Conservation (phyloP, 176 grass and related monocot species). For the Tillandsia fasciculata region DNA sequence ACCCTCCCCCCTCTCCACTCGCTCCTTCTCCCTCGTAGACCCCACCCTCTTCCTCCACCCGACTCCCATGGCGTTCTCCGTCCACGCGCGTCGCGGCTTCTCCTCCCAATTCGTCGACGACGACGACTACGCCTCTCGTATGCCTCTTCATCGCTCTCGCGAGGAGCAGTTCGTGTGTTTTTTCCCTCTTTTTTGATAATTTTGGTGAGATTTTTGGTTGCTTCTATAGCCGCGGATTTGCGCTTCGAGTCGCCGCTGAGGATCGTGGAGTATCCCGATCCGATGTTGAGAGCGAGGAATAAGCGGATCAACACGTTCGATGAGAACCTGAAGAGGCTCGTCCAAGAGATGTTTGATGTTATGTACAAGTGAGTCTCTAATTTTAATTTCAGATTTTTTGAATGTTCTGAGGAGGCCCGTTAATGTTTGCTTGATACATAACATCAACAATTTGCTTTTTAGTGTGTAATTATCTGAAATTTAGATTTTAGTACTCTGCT, state of each 20-base stretch:
- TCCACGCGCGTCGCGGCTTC: conserved; percentile 25
- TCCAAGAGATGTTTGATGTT: conserved; percentile 79
- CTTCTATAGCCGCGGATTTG: conserved; percentile 62
- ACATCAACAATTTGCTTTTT: no score
- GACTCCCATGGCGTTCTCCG: conserved; percentile 8
- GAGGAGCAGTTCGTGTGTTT: background rate
- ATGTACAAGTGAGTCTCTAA: conserved; percentile 86
- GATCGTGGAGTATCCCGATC: conserved; percentile 83
- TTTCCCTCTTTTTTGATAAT: background rate
- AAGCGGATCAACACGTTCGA: conserved; percentile 81
- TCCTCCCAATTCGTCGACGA: conserved; percentile 25
- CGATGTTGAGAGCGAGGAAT: conserved; percentile 60
- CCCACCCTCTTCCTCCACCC: background rate
- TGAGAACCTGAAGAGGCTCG: conserved; percentile 50
- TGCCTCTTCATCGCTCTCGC: background rate
- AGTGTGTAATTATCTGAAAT: no score
- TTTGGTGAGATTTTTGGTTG: conserved; percentile 4
- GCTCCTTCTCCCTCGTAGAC: background rate
- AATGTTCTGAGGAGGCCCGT: no score
- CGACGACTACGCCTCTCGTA: conserved; percentile 60
- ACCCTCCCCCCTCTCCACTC: background rate
- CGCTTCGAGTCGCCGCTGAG: conserved; percentile 58
- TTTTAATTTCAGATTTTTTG: no score
- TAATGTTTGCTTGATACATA: background rate
- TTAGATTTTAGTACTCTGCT: no score